Base-by-base conservation (phyloP, 2,329 filamentous ascomycete species). In the Lecanoromycetidae sp. region DNA sequence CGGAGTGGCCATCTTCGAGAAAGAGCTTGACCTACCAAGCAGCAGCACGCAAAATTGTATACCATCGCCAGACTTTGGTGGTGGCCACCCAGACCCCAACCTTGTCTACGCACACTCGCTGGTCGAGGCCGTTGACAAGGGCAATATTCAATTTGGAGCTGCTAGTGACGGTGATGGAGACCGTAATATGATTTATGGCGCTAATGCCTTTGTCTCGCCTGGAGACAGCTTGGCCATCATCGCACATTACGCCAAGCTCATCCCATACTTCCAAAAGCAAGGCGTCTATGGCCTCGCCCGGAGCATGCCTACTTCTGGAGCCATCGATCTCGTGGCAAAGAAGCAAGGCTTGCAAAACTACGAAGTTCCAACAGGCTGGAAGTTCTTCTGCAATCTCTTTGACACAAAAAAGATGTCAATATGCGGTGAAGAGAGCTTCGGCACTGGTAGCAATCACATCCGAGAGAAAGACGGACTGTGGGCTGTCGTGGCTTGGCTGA, bases 111-210 rank as follows among this genome's bases (percentile, higher is more conserved):
- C 91, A 25, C 86, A 93, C 69, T 90, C 87, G 45, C 77, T 98
- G 34, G 91, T 98, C 51, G 87, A 94, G 61, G 84, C 80, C 52
- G 91, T 98, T 34, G 87, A 98, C 67, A 85, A 85, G 71, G 80
- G 86, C 59, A 77, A 80, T 50, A 87, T 98, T 55, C 91, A 93
- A 62, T 98, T 98, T 59, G 91, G 91, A 61, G 91, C 91, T 50
- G 91, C 91, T 39, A 94, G 86, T 54, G 91, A 98, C 58, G 91
- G 91, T 57, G 91, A 98, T 60, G 91, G 91, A 60, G 91, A 98
- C 73, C 85, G 91, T 58, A 98, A 98, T 79, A 98, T 98, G 91
- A 98, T 98, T 63, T 98, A 98, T 69, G 91, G 91, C 54, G 88
- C 90, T 56, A 90, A 93, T 61, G 80, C 84, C 36, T 98, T 98